Evolutionary conservation across 2,329 filamentous ascomycete genomes (phyloP).

Genomic region (Epichloe sibirici): DNA sequence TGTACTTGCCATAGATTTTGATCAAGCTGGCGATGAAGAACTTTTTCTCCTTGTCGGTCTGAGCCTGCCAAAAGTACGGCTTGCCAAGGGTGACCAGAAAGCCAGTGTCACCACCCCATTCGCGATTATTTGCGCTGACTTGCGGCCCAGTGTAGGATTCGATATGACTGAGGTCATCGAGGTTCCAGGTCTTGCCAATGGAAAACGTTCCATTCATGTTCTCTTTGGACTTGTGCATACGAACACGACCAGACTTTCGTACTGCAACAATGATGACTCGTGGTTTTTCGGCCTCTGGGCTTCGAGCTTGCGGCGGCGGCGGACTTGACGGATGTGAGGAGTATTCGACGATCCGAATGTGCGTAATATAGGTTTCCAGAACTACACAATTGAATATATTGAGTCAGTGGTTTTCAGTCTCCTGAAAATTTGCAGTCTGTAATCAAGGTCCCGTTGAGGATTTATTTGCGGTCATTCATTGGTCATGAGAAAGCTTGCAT

Average conservation of each 20-base stretch:
- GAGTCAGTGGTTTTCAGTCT: constrained; percentile 7
- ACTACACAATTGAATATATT: constrained; percentile 13
- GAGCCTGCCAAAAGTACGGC: constrained; percentile 93
- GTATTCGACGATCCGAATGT: constrained; percentile 85
- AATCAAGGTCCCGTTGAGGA: not conserved
- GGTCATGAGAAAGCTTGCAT: not conserved
- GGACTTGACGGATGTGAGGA: constrained; percentile 70
- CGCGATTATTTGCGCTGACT: constrained; percentile 45
- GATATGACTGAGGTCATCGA: constrained; percentile 77
- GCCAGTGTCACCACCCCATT: constrained; percentile 73
- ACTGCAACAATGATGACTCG: constrained; percentile 90
- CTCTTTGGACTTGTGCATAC: constrained; percentile 94
- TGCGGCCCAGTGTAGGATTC: constrained; percentile 63
- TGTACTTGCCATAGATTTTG: constrained; percentile 96
- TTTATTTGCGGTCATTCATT: too few relatives aligned
- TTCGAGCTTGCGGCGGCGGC: constrained; percentile 64
- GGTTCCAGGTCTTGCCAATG: constrained; percentile 95
- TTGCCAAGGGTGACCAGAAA: constrained; percentile 86
- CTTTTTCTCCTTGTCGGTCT: constrained; percentile 90
- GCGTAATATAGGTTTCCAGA: constrained; percentile 89
- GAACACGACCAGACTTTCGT: constrained; percentile 79
- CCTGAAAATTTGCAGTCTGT: not conserved
- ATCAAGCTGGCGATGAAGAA: constrained; percentile 95
- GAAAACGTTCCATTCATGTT: constrained; percentile 91
- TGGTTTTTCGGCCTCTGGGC: constrained; percentile 66